A percentile compares a stretch with the other conserved stretches of the same genome.
These are phyloP conservation scores for Podospora pseudoanserina DNA, from an alignment of 495 filamentous ascomycete species.

Conservation along the genomic window DNA sequence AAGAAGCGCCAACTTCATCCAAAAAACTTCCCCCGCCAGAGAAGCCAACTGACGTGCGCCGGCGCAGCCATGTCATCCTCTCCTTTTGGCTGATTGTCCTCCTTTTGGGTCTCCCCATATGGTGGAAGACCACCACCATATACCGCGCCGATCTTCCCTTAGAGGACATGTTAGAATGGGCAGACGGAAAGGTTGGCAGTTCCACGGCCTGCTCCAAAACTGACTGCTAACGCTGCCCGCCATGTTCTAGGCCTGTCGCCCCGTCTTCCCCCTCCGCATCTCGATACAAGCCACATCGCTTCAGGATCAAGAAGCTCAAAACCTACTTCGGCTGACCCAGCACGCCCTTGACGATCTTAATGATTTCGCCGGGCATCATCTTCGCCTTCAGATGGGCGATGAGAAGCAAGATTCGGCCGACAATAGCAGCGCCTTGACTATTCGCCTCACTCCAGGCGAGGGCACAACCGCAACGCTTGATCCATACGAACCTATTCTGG, in stretches of 20 bases:
- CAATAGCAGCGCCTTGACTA: slow-evolving; percentile 58
- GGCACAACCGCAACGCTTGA: slow-evolving; percentile 60
- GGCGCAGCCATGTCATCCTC: slow-evolving; percentile 68
- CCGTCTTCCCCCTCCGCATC: slow-evolving; percentile 83
- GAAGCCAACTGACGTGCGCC: slow-evolving; percentile 60
- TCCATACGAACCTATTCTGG: slow-evolving; percentile 65
- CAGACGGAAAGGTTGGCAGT: slow-evolving; percentile 74
- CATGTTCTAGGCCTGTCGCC: slow-evolving; percentile 68
- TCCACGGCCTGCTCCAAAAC: background rate
- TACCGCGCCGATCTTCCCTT: slow-evolving; percentile 83
- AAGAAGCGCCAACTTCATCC: background rate
- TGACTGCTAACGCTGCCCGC: background rate
- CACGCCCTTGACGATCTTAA: slow-evolving; percentile 87
- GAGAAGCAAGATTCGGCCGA: slow-evolving; percentile 29
- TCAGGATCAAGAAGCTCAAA: slow-evolving; percentile 64
- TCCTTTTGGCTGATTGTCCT: slow-evolving; percentile 91
- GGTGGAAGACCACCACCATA: slow-evolving; percentile 95
- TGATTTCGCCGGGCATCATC: slow-evolving; percentile 86
- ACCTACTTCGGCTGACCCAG: slow-evolving; percentile 78
- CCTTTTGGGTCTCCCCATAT: slow-evolving; percentile 85
- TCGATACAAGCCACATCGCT: slow-evolving; percentile 68
- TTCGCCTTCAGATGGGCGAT: slow-evolving; percentile 59
- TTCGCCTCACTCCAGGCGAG: slow-evolving; percentile 66
- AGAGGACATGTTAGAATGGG: slow-evolving; percentile 86
- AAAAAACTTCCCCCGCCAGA: slow-evolving; percentile 67